phyloP scores from a whole-genome alignment of 306 rosid genomes.

The Delonix regia region DNA sequence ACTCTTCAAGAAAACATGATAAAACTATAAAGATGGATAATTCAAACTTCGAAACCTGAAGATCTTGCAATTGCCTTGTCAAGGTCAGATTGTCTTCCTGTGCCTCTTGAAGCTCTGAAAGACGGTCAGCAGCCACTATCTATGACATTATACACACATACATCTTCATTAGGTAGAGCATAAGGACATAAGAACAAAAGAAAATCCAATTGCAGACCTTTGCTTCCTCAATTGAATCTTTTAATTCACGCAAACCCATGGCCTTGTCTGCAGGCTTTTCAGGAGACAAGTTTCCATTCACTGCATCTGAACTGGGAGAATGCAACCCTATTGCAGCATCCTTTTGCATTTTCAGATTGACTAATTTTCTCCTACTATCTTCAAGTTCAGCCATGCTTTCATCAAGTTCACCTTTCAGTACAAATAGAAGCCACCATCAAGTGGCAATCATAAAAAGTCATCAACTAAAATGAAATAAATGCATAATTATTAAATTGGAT shows the following conservation, averaged over 20 bases:
- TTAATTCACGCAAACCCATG: constrained; percentile 74
- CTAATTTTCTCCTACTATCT: constrained; percentile 86
- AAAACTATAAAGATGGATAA: constrained; percentile 20
- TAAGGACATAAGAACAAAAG: constrained; percentile 22
- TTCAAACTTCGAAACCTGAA: constrained; percentile 65
- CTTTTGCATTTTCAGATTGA: constrained; percentile 88
- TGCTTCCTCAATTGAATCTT: constrained; percentile 90
- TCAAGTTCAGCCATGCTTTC: constrained; percentile 86
- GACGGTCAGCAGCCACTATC: constrained; percentile 79
- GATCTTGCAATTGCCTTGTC: constrained; percentile 77
- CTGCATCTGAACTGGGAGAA: constrained; percentile 50
- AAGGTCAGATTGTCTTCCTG: constrained; percentile 63
- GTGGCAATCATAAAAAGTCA: constrained; percentile 24
- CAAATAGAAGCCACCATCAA: constrained; percentile 40
- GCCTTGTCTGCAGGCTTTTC: constrained; percentile 74
- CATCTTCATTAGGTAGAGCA: constrained; percentile 26
- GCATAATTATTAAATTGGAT: constrained; percentile 2
- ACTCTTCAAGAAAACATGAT: constrained; percentile 32
- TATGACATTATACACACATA: constrained; percentile 42
- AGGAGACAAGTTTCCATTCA: constrained; percentile 84
- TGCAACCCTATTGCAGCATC: constrained; percentile 61
- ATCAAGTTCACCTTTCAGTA: constrained; percentile 79
- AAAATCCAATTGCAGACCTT: constrained; percentile 55
- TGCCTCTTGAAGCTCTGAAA: constrained; percentile 83
- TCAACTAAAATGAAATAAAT: constrained; percentile 24